Base-by-base conservation (phyloP, 2,329 filamentous ascomycete genomes). In the Myriosclerotinia curreyana region DNA sequence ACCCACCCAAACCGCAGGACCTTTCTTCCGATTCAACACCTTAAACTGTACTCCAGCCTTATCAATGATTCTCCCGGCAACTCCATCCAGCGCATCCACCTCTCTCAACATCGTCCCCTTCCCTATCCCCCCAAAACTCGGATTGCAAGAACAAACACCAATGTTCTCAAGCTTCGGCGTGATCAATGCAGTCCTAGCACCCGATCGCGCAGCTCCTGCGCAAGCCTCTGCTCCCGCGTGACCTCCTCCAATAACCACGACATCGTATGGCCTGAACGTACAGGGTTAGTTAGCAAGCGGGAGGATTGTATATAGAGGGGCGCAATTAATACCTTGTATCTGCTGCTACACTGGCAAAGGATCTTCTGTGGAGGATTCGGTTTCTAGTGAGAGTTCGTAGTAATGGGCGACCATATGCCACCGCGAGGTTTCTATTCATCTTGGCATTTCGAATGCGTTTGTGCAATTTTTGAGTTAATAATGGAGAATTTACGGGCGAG, bases 91-190 rank as follows among this genome's bases (percentile, higher is more conserved):
- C 0, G 95, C 95, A 79, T 99, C 95, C 40, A 99, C 88, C 77
- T 99, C 95, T 50, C 94, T 88, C 59, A 99, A 81, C 80, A 99
- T 97, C 12, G 91, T 98, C 20, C 95, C 95, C 76, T 99, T 99
- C 52, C 95, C 95, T 71, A 99, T 98, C n/a, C 95, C 95, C 48
- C 95, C 95, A 74, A 99, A 96, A 68, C 92, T 96, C 1, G 94
- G 94, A 75, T 98, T 98, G 79, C 94, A 98, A 44, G 93, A 97
- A 79, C 94, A 98, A 38, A 95, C 91, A 63, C 94, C 94, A 25
- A 98, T 86, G 71, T 97, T 96, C 65, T 93, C 88, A 65, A 91
- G 77, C 66, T 90, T 92, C 2, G 94, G 95, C 1, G 95, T 99
- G 56, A 99, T 82, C 69, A 99, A 84, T 1, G 90, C 94, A 50